A percentile compares a stretch with the other conserved stretches of the same genome.
Evolutionary conservation across 108 stramenopile species (phyloP).

Genomic region (Nannochloropsis gaditana): DNA sequence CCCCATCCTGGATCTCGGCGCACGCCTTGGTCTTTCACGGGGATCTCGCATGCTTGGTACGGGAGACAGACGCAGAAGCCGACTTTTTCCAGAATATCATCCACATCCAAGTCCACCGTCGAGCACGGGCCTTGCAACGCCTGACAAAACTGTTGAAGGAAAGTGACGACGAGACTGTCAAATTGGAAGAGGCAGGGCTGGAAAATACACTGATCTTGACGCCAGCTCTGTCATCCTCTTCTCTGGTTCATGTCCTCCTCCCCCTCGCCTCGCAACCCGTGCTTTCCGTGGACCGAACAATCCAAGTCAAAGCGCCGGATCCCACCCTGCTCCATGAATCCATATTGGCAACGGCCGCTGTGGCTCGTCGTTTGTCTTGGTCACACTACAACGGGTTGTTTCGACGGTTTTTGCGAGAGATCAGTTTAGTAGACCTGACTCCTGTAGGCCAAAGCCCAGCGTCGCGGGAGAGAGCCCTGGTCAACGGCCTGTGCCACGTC

Average conservation of each 20-base stretch:
- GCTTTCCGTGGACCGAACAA: neutral
- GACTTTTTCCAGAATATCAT: conserved; percentile 88
- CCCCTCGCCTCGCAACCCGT: conserved; percentile 74
- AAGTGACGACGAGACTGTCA: neutral
- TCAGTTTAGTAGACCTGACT: neutral
- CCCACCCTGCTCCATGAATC: conserved; percentile 12
- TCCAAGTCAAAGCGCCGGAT: conserved; percentile 19
- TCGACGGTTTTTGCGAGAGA: neutral
- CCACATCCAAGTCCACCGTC: conserved; percentile 91
- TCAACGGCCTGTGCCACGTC: conserved; percentile 67
- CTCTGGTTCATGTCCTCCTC: conserved; percentile 66
- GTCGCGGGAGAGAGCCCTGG: conserved; percentile 29
- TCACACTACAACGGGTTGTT: conserved; percentile 62
- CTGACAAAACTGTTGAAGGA: conserved; percentile 59
- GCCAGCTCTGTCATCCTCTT: conserved; percentile 57
- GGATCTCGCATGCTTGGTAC: neutral
- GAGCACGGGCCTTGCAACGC: conserved; percentile 67
- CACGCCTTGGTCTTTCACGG: neutral
- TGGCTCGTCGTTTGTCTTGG: conserved; percentile 69
- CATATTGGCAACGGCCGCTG: conserved; percentile 53
- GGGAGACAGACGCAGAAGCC: conserved; percentile 57
- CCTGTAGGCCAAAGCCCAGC: conserved; percentile 10
- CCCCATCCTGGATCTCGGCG: neutral
- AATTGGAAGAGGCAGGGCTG: neutral
- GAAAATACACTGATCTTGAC: neutral